These are phyloP conservation scores for Syzygium aqueum DNA, from an alignment of 345 rosid species.

Conservation along the genomic window DNA sequence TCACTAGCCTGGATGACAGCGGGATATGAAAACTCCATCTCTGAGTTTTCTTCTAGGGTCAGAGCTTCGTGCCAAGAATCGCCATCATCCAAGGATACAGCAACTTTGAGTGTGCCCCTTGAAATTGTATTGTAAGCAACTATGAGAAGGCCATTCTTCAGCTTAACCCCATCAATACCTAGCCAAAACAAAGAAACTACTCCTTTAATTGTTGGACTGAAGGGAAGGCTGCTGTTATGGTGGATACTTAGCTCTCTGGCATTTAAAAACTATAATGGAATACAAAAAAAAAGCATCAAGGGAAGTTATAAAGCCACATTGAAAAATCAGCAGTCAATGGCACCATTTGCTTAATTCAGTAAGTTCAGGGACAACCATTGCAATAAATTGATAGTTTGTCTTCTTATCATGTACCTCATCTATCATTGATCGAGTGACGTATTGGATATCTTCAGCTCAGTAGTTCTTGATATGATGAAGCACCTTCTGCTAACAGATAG, in stretches of 20 bases:
- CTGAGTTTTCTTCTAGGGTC: conserved; percentile 52
- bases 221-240: background rate
- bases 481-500: background rate
- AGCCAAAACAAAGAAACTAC: background rate
- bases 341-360: background rate
- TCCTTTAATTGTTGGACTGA: background rate
- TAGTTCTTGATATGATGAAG: background rate
- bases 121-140: conserved; percentile 82
- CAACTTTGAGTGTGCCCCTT: conserved; percentile 74
- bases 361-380: background rate
- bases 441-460: background rate
- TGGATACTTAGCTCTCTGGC: background rate
- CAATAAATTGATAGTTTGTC: background rate
- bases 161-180: conserved; percentile 87
- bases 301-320: background rate
- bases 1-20: conserved; percentile 76
- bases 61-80: conserved; percentile 65
- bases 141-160: conserved; percentile 53
- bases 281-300: background rate
- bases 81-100: conserved; percentile 64
- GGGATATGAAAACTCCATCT: conserved; percentile 86
- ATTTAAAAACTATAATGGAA: background rate
- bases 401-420: background rate
- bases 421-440: background rate
- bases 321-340: background rate